These are phyloP conservation scores for Zizania palustris DNA, from an alignment of 202 grass and related monocot genomes.

Conservation along the genomic window DNA sequence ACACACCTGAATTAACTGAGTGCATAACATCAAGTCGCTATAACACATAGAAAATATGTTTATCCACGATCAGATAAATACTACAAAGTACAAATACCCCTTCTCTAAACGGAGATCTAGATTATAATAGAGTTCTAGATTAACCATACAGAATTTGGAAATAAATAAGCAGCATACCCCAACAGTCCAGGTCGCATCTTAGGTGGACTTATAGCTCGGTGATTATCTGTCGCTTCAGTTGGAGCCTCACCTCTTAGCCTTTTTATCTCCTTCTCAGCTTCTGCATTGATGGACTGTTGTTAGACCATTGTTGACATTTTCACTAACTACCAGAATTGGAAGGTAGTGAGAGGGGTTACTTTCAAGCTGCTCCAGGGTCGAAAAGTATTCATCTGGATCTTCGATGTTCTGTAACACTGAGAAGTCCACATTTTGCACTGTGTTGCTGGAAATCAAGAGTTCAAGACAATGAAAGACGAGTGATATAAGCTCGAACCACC, in stretches of 20 bases:
- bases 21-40: background rate
- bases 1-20: conserved; percentile 7
- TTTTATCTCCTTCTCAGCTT: conserved; percentile 57
- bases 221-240: conserved; percentile 20
- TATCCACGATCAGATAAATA: background rate
- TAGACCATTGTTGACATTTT: conserved; percentile 18
- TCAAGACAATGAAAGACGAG: conserved; percentile 1
- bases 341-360: conserved; percentile 40
- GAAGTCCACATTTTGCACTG: conserved; percentile 40
- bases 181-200: conserved; percentile 41
- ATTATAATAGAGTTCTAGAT: conserved; percentile 24
- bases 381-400: conserved; percentile 54
- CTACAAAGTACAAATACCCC: no score
- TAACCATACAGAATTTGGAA: conserved; percentile 32
- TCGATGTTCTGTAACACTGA: conserved; percentile 42
- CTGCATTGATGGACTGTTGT: conserved; percentile 47
- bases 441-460: conserved; percentile 52
- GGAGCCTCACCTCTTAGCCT: conserved; percentile 45
- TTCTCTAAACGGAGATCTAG: background rate
- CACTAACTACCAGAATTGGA: conserved; percentile 1
- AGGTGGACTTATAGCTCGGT: conserved; percentile 17
- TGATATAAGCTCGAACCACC: conserved; percentile 28
- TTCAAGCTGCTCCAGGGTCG: conserved; percentile 46
- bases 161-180: conserved; percentile 44
- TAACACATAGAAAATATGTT: background rate